These are phyloP conservation scores for Colletotrichum spinosum DNA, from an alignment of 2,329 filamentous ascomycete species.

Conservation along the genomic window DNA sequence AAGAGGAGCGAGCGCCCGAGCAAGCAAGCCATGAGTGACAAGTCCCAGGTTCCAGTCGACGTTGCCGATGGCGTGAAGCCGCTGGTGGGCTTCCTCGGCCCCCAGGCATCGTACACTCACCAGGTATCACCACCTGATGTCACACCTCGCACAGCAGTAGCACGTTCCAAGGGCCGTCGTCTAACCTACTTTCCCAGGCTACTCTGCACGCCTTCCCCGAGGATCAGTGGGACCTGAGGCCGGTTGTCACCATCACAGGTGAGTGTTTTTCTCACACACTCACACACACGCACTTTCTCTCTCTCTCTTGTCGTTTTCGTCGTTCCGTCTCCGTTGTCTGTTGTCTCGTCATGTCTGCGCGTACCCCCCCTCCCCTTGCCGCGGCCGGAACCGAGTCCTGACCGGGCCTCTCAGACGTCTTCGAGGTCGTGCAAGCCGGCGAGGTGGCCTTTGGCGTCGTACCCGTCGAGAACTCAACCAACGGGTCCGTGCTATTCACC, in stretches of 20 bases:
- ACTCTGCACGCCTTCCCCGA: slow-evolving; percentile 61
- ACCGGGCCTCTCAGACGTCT: slow-evolving; percentile 71
- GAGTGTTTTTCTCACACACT: slow-evolving; percentile 36
- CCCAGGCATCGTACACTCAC: slow-evolving; percentile 62
- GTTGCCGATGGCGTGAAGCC: slow-evolving; percentile 40
- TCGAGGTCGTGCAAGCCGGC: slow-evolving; percentile 78
- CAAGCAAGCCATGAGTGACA: slow-evolving; percentile 28
- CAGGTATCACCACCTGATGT: slow-evolving; percentile 52
- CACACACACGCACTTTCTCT: too few species aligned
- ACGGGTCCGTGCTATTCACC: slow-evolving; percentile 91
- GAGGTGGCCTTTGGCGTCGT: slow-evolving; percentile 80
- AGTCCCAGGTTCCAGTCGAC: slow-evolving; percentile 22
- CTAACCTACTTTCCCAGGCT: slow-evolving; percentile 51
- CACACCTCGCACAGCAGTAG: slow-evolving; percentile 8
- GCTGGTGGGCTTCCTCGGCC: slow-evolving; percentile 62
- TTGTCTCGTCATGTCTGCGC: slow-evolving; percentile 8
- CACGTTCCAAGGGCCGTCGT: slow-evolving; percentile 25
- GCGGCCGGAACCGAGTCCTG: background rate
- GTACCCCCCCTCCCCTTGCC: slow-evolving; percentile 11
- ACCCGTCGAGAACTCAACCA: slow-evolving; percentile 96
- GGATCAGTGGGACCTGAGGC: slow-evolving; percentile 59
- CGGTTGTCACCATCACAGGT: slow-evolving; percentile 64
- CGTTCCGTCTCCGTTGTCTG: background rate
- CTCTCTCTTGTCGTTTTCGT: too few species aligned
- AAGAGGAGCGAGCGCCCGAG: background rate